These are phyloP conservation scores for Neohortaea acidophila DNA, from an alignment of 495 filamentous ascomycete genomes.

Conservation along the genomic window DNA sequence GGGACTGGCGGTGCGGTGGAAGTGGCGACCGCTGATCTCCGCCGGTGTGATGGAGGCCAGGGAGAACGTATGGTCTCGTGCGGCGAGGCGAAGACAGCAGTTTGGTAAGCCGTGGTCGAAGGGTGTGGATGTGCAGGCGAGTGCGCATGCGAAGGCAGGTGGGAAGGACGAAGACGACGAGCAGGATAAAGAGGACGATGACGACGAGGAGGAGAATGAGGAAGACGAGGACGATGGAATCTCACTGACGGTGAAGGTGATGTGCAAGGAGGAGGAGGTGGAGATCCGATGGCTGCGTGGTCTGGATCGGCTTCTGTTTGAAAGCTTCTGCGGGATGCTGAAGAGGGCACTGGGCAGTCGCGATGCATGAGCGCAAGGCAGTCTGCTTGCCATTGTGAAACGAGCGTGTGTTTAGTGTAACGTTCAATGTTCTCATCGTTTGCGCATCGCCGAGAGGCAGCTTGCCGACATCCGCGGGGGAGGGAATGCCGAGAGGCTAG, in stretches of 20 bases:
- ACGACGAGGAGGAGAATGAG: slow-evolving; percentile 16
- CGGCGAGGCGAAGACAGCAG: slow-evolving; percentile 38
- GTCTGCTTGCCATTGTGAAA: no score
- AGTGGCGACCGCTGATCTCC: slow-evolving; percentile 30
- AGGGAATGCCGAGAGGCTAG: no score
- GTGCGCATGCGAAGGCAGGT: no score
- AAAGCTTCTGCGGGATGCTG: slow-evolving; percentile 77
- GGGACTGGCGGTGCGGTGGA: slow-evolving; percentile 37
- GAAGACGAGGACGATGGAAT: slow-evolving; percentile 23
- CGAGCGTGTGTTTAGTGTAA: no score
- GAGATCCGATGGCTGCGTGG: slow-evolving; percentile 63
- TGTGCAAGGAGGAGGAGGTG: slow-evolving; percentile 24
- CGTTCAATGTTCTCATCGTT: no score
- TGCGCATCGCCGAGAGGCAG: no score
- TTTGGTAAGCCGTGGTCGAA: not conserved
- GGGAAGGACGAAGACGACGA: not conserved
- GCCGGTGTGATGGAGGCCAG: slow-evolving; percentile 35
- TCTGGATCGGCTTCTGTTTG: slow-evolving; percentile 58
- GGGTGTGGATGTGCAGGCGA: not conserved
- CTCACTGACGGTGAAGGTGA: slow-evolving; percentile 35
- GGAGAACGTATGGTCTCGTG: slow-evolving; percentile 58
- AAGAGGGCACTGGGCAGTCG: slow-evolving; percentile 5
- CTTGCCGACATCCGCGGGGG: no score
- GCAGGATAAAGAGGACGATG: slow-evolving; percentile 24
- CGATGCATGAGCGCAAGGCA: no score